These are phyloP conservation scores for Suhomyces wounanorum DNA, from an alignment of 1,139 yeast species.

Conservation along the genomic window DNA sequence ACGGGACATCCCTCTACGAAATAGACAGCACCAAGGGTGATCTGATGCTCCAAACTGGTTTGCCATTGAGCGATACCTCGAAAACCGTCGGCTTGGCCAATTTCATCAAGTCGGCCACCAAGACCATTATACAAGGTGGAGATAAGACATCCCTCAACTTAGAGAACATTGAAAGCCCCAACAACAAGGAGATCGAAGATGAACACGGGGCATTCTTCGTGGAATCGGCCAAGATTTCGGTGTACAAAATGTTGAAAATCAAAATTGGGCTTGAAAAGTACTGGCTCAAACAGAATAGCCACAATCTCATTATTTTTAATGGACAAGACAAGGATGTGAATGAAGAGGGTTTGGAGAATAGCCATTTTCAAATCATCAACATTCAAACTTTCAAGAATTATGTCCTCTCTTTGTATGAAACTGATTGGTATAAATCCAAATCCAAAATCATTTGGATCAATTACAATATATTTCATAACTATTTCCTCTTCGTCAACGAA, in stretches of 20 bases:
- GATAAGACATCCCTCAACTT: conserved; percentile 26
- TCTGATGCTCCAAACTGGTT: conserved; percentile 35
- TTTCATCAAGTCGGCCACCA: conserved; percentile 40
- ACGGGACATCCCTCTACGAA: conserved; percentile 36
- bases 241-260: conserved; percentile 39
- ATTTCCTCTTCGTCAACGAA: conserved; percentile 35
- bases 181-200: conserved; percentile 35
- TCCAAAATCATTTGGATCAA: conserved; percentile 26
- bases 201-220: conserved; percentile 30
- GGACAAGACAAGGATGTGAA: conserved; percentile 15
- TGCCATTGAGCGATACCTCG: conserved; percentile 34
- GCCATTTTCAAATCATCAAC: conserved; percentile 37
- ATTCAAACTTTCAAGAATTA: conserved; percentile 35
- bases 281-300: conserved; percentile 46
- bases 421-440: conserved; percentile 31
- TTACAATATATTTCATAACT: conserved; percentile 31
- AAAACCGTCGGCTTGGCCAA: conserved; percentile 31
- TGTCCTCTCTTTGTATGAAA: conserved; percentile 29
- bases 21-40: conserved; percentile 27
- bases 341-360: conserved; percentile 10
- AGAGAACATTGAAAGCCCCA: conserved; percentile 43
- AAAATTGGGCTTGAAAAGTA: conserved; percentile 34
- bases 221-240: conserved; percentile 32
- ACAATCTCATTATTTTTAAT: conserved; percentile 37
- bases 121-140: conserved; percentile 32